Evolutionary conservation across 306 rosid genomes (phyloP).

Genomic region (Trifolium subterraneum): DNA sequence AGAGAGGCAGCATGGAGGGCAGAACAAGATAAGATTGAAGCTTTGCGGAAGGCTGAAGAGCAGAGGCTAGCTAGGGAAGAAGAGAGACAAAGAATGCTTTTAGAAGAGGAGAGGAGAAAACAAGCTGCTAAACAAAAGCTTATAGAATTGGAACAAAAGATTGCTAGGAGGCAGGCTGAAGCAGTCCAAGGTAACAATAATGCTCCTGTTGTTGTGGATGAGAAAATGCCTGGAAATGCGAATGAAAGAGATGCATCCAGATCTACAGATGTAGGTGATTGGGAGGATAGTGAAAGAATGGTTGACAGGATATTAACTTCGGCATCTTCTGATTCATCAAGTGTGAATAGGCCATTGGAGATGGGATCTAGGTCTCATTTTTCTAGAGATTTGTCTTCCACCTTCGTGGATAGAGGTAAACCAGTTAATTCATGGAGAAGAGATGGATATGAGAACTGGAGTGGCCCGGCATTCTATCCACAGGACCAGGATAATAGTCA

Average conservation of each 20-base stretch:
- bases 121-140: slow-evolving; percentile 94
- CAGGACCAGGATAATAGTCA: slow-evolving; percentile 70
- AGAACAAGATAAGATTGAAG: slow-evolving; percentile 80
- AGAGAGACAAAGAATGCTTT: slow-evolving; percentile 68
- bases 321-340: slow-evolving; percentile 82
- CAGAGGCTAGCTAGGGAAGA: slow-evolving; percentile 80
- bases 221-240: slow-evolving; percentile 47
- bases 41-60: slow-evolving; percentile 82
- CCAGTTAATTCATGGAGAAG: slow-evolving; percentile 79
- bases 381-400: slow-evolving; percentile 62
- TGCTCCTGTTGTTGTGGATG: slow-evolving; percentile 56
- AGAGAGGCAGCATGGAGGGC: slow-evolving; percentile 96
- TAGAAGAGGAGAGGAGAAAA: slow-evolving; percentile 95
- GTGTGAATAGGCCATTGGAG: slow-evolving; percentile 70
- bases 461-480: slow-evolving; percentile 55
- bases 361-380: slow-evolving; percentile 68
- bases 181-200: slow-evolving; percentile 48
- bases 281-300: slow-evolving; percentile 97
- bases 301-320: slow-evolving; percentile 84
- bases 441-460: slow-evolving; percentile 75
- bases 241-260: slow-evolving; percentile 66
- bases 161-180: slow-evolving; percentile 87
- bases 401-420: slow-evolving; percentile 72
- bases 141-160: slow-evolving; percentile 86
- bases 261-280: slow-evolving; percentile 68